Conservation (phyloP, 257 asterid genomes). For the Eustoma russellianum region DNA sequence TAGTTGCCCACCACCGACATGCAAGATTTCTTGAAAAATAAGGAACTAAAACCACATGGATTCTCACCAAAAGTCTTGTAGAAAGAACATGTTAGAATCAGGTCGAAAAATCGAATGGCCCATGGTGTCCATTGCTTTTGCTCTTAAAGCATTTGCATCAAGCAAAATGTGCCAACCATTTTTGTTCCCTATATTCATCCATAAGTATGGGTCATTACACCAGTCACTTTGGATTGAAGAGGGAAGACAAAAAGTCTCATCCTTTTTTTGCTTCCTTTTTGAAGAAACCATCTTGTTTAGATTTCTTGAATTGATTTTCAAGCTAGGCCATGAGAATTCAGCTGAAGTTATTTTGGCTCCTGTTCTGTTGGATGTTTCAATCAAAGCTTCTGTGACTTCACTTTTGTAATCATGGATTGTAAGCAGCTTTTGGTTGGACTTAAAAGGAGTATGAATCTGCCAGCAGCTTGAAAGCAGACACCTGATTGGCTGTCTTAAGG, state of each 20-base stretch:
- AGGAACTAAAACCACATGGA: conserved; percentile 73
- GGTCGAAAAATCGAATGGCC: conserved; percentile 76
- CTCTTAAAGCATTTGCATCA: conserved; percentile 70
- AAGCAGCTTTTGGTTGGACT: conserved; percentile 30
- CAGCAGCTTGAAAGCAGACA: conserved; percentile 60
- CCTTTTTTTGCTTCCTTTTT: conserved; percentile 17
- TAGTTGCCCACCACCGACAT: conserved; percentile 22
- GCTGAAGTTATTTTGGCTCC: conserved; percentile 48
- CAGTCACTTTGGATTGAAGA: conserved; percentile 61
- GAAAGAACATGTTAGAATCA: conserved; percentile 55
- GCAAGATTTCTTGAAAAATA: conserved; percentile 55
- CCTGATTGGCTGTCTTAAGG: conserved; percentile 33
- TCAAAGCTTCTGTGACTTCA: conserved; percentile 51
- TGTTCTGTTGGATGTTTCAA: conserved; percentile 24
- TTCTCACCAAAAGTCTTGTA: conserved; percentile 74
- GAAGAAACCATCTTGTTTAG: conserved; percentile 39
- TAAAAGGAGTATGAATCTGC: conserved; percentile 60
- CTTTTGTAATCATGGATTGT: conserved; percentile 56
- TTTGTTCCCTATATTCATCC: conserved; percentile 79
- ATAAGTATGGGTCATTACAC: conserved; percentile 55
- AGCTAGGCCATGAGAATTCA: conserved; percentile 63
- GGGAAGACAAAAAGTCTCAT: conserved; percentile 69
- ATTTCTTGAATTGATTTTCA: conserved; percentile 42
- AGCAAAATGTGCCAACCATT: conserved; percentile 80
- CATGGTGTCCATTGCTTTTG: conserved; percentile 83